Base-by-base conservation (phyloP, 2,329 filamentous ascomycete species). In the Aspergillus arachidicola region DNA sequence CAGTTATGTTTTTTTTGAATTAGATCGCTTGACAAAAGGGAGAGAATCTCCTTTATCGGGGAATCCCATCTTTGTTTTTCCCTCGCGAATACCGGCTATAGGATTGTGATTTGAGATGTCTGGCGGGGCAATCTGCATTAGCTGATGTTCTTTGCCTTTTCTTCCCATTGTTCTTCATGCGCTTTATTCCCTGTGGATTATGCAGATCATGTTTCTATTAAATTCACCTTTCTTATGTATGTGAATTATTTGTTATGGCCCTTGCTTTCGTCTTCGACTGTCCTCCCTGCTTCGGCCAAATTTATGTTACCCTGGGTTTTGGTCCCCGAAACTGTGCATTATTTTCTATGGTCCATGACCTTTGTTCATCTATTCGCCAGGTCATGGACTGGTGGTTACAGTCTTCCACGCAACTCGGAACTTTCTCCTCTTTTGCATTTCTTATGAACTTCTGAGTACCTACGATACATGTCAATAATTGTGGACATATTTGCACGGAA, bases 21-120 rank as follows among this genome's bases (percentile, higher is more conserved):
- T 72, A 71, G 69, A 70, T 67, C 60, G 66, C 64, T 64, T 67
- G 68, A 66, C 62, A 63, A 67, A 66, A 68, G 60, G 57, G 64
- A 64, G 60, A 65, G 58, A 68, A 57, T 60, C 30, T 59, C 57
- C 64, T 60, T 63, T 61, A 59, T 60, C 43, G 62, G 54, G 67
- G 59, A 63, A 58, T 62, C 41, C 58, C 60, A 60, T 12, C 62
- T 62, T 65, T 62, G 41, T 59, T 38, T 60, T 53, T 55, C 50
- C 59, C 64, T 36, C 61, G 63, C 66, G 57, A 59, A 63, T 62
- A 62, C 61, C 60, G 61, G 69, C 57, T 64, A 58, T 60, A 64
- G 64, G 63, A 67, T 60, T 64, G 61, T 63, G 67, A 64, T 60
- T 67, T 66, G 61, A 62, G 66, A 66, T 63, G 61, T 64, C 61